Evolutionary conservation across 75 land plant genomes (phyloP), one percentile per base, ranked within the genome.

Genomic region (Gnetum montanum): DNA sequence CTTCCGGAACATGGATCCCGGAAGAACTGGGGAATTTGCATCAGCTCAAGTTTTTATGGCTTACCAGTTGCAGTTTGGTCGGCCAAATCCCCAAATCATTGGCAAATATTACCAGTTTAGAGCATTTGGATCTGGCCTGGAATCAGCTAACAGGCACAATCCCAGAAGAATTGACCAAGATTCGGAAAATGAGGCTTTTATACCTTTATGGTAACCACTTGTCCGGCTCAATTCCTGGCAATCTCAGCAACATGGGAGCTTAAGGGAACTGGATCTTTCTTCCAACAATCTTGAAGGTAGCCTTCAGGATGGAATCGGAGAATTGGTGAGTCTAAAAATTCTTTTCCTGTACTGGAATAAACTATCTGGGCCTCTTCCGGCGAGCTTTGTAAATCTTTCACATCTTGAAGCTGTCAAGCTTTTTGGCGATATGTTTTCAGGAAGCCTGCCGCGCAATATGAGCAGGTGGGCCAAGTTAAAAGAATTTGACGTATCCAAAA

Each of bases 81-180:
- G 92, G 84, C 2, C 36, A 55, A 27, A 87, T 87, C 6, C 89
- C 93, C 3, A 70, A 46, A 18, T 35, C 64, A 19, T 31, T 88
- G 7, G 51, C 24, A 12, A 62, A 34, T 47, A 49, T 35, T 10
- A 31, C 29, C 23, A 34, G 38, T 46, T 29, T 66, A 30, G 63
- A 18, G 25, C 52, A 24, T 0, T 20, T 60, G 31, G 31, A 54
- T 45, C 27, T 69, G 25, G 19, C 43, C 22, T 1, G 0, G 1
- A 69, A 62, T 16, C 1, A 4, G 4, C 8, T 68, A 49, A 10
- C 20, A 6, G 70, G 65, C 3, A 23, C 30, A 35, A 18, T 68
- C 6, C 34, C 71, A 7, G 25, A 4, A 28, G 31, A 19, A 6
- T 44, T 60, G 24, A 33, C 31, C 31, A n/a, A 6, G 3, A 35